Base-by-base conservation (phyloP, 2,329 filamentous ascomycete species). In the Botryotinia convoluta region DNA sequence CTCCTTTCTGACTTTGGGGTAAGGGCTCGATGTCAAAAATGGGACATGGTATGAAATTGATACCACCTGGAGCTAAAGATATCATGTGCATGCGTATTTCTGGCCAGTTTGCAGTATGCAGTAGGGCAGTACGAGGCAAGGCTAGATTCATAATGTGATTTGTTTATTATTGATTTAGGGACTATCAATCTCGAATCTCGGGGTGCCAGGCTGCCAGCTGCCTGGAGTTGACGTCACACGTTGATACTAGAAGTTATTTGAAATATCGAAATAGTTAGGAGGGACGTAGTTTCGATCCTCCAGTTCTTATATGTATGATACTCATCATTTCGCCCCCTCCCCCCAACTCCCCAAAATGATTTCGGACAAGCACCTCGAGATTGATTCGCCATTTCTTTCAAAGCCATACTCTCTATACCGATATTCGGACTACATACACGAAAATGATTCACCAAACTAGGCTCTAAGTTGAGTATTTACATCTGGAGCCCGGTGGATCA, bases 281-380 rank as follows among this genome's bases (percentile, higher is more conserved):
- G 26, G 2, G 12, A 54, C 12, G 5, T 2, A n/a, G 4, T 12
- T 54, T 54, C 48, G 48, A n/a, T 12, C 1, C 0, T 2, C 48
- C 12, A 14, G 6, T 54, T n/a, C 26, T n/a, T 26, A 54, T 5
- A n/a, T 54, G 26, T 51, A n/a, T 51, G 4, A 51, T 51, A 51
- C 4, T 6, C 48, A n/a, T n/a, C 0, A 51, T n/a, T 14, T 51
- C 14, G 22, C 22, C 4, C 4, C 22, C 10, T 1, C 45, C 22
- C 4, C 22, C 10, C 22, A 22, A 4, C 22, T 12, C 1, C 22
- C 48, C 22, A 51, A n/a, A n/a, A 6, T 51, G 48, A 51, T n/a
- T 26, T 10, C 22, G 26, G 22, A 14, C 10, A 51, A 32, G 7
- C 32, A 51, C 9, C 8, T 65, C 10, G 26, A n/a, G 10, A n/a